A percentile compares a stretch with the other conserved stretches of the same genome.
phyloP scores from a whole-genome alignment of 352 stramenopile genomes.

The Phytophthora melonis region DNA sequence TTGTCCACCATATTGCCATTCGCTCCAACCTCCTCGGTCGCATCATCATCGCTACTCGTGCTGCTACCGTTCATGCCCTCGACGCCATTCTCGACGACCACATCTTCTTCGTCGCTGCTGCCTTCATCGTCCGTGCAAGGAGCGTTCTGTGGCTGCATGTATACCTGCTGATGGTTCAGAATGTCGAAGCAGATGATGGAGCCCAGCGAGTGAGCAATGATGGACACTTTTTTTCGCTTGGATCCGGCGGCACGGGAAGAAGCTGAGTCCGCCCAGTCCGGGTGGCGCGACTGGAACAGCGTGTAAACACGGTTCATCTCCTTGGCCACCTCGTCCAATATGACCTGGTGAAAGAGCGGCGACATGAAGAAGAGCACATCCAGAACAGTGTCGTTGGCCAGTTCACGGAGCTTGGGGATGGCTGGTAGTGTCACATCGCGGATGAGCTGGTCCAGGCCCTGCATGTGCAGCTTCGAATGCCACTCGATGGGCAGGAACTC shows the following conservation, averaged over 20 bases:
- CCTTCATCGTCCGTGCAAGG: conserved; percentile 48
- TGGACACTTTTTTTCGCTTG: conserved; percentile 85
- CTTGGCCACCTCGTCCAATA: conserved; percentile 90
- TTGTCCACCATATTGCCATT: conserved; percentile 24
- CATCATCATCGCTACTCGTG: conserved; percentile 29
- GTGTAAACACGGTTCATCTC: conserved; percentile 93
- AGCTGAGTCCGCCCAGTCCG: conserved; percentile 48
- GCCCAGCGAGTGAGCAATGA: conserved; percentile 90
- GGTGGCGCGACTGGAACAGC: conserved; percentile 76
- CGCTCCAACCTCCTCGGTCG: neutral
- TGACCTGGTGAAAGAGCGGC: conserved; percentile 92
- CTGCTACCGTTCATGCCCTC: conserved; percentile 29
- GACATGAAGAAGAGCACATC: conserved; percentile 95
- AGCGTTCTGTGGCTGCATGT: conserved; percentile 43
- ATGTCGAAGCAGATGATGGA: conserved; percentile 95
- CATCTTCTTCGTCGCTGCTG: conserved; percentile 48
- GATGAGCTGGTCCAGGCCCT: conserved; percentile 74
- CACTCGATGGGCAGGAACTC: conserved; percentile 90
- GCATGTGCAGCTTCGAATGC: conserved; percentile 89
- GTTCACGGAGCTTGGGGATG: conserved; percentile 92
- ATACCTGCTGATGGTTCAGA: conserved; percentile 73
- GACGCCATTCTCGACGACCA: conserved; percentile 19
- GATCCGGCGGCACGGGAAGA: neutral
- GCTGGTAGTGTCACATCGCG: conserved; percentile 79
- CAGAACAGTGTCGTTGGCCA: conserved; percentile 94